Conservation (phyloP, 345 rosid species). For the Physaria fendleri region DNA sequence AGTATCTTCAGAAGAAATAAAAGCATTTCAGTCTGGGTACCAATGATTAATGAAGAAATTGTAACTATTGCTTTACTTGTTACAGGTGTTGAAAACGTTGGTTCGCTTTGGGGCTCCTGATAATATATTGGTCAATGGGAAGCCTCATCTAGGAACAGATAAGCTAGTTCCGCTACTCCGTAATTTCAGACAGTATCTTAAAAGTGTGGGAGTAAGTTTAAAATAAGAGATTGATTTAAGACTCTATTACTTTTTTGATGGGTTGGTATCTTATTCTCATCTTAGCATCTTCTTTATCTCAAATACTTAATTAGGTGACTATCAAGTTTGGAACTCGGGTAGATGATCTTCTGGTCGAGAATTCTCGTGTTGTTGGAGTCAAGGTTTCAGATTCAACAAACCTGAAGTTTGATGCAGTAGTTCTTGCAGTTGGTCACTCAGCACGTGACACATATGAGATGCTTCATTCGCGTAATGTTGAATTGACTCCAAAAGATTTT, state of each 20-base stretch:
- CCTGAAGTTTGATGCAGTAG: slow-evolving; percentile 59
- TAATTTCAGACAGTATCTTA: slow-evolving; percentile 77
- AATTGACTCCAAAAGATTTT: slow-evolving; percentile 79
- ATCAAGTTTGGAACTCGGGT: slow-evolving; percentile 78
- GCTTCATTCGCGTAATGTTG: slow-evolving; percentile 81
- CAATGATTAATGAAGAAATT: neutral
- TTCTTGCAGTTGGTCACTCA: slow-evolving; percentile 96
- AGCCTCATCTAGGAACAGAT: slow-evolving; percentile 98
- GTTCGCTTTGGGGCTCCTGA: slow-evolving; percentile 92
- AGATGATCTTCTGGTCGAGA: slow-evolving; percentile 67
- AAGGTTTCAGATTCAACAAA: slow-evolving; percentile 54
- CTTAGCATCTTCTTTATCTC: neutral
- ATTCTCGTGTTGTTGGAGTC: slow-evolving; percentile 64
- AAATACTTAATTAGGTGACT: slow-evolving; percentile 47
- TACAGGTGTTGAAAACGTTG: slow-evolving; percentile 79
- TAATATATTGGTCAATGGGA: slow-evolving; percentile 73
- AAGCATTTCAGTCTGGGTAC: neutral
- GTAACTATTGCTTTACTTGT: slow-evolving; percentile 8
- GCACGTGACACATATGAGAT: slow-evolving; percentile 87
- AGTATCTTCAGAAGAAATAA: slow-evolving; percentile 29
- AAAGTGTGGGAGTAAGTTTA: slow-evolving; percentile 62
- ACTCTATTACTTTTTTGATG: slow-evolving; percentile 5
- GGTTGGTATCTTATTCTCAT: neutral
- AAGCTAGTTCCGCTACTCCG: slow-evolving; percentile 73
- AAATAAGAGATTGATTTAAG: slow-evolving; percentile 2